Conservation (phyloP, 208 protist genomes). For the Novymonas esmeraldas region DNA sequence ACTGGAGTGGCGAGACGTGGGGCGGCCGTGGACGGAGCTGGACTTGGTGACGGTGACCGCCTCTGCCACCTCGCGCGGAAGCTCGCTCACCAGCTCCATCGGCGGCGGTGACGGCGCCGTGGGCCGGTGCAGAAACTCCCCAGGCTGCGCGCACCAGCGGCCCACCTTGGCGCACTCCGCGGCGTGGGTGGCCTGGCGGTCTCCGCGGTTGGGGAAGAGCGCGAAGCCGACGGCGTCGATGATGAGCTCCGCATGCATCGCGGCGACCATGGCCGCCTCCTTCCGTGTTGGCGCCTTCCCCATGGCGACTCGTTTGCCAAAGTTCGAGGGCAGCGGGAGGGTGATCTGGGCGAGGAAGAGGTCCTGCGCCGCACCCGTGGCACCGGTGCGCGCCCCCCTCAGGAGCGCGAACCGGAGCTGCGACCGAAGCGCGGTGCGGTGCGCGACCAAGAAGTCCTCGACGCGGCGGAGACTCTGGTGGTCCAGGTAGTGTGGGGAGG, state of each 20-base stretch:
- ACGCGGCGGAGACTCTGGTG: constrained; percentile 48
- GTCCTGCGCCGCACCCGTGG: not conserved
- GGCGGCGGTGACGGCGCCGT: constrained; percentile 49
- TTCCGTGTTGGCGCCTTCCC: constrained; percentile 60
- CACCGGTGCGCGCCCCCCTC: not conserved
- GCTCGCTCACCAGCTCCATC: constrained; percentile 39
- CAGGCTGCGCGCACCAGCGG: constrained; percentile 70
- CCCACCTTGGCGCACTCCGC: constrained; percentile 68
- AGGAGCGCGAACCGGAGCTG: constrained; percentile 31
- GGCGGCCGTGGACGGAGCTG: too few species aligned
- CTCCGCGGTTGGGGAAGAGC: constrained; percentile 56
- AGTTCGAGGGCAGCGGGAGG: constrained; percentile 67
- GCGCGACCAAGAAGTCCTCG: constrained; percentile 54
- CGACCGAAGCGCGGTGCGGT: constrained; percentile 36
- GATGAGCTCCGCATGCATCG: constrained; percentile 92
- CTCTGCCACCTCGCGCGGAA: too few species aligned
- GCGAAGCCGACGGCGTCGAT: constrained; percentile 84
- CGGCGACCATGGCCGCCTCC: constrained; percentile 74
- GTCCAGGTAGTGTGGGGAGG: constrained; percentile 75
- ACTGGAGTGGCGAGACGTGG: too few species aligned
- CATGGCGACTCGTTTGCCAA: constrained; percentile 73
- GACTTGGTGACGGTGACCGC: too few species aligned
- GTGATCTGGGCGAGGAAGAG: constrained; percentile 73
- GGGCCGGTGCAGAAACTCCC: constrained; percentile 59
- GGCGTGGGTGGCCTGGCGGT: constrained; percentile 60